A percentile compares a stretch with the other conserved stretches of the same genome.
Conservation (phyloP, 306 rosid genomes). For the Geum urbanum region DNA sequence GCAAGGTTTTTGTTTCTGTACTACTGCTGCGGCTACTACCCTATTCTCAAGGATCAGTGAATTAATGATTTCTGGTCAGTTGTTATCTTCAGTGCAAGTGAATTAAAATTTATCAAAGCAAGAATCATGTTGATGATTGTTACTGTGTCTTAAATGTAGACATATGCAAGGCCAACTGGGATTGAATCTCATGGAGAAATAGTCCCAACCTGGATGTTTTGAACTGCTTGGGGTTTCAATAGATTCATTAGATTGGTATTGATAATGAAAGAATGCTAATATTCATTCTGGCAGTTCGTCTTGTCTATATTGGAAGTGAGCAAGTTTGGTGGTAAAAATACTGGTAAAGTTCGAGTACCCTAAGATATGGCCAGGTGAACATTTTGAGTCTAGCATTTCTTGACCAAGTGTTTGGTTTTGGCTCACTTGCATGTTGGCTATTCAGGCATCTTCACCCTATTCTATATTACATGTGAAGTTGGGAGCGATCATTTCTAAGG, state of each 20-base stretch:
- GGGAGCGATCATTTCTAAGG: constrained; percentile 13
- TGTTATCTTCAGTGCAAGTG: not conserved
- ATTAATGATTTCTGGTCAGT: not conserved
- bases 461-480: constrained; percentile 3
- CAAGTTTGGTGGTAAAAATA: not conserved
- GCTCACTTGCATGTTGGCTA: constrained; percentile 10
- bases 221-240: not conserved
- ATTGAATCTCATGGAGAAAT: not conserved
- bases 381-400: not conserved
- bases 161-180: not conserved
- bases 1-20: not conserved
- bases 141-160: not conserved
- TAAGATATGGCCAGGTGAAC: constrained; percentile 8
- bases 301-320: not conserved
- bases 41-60: not conserved
- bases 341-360: not conserved
- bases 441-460: constrained; percentile 9
- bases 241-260: not conserved
- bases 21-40: not conserved
- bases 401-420: not conserved
- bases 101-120: not conserved
- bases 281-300: not conserved
- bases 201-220: not conserved
- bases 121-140: not conserved
- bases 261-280: not conserved